Evolutionary conservation across 257 asterid genomes (phyloP), one percentile per base, ranked within the genome.

Genomic region (Schizonepeta tenuifolia): DNA sequence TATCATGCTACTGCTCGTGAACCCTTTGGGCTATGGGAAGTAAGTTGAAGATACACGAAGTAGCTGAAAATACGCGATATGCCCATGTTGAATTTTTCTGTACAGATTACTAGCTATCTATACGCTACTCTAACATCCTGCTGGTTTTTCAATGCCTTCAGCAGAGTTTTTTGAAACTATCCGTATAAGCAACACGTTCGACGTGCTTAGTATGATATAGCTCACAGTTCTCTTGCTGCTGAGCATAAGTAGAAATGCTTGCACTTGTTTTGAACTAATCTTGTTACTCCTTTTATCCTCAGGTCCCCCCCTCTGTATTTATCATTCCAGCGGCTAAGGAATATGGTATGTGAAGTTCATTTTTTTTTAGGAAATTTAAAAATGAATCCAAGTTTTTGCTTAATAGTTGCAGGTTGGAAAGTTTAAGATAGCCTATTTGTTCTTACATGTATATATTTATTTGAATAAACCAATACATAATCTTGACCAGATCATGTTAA

Each of bases 71-170:
- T 18, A 13, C 36, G 15, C 14, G 36, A 63, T 46, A 47, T 40
- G 24, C 65, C 54, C 7, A 13, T 58, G 51, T 2, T 69, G 31
- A 35, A 35, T 49, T 62, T 64, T 70, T 55, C 3, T 67, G 81
- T 75, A 71, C 69, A 75, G 72, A 70, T 70, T 59, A 65, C 69
- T 9, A 12, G 40, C 61, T 75, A 51, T 66, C 64, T 35, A 64
- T 44, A 55, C 36, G 12, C 46, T 13, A 15, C 54, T 51, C 70
- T 65, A 54, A 54, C 43, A 47, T 67, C 72, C 73, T 68, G 82
- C 79, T 73, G 70, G 21, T 41, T 73, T 78, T 68, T 73, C 82
- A 61, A 73, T 56, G 69, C 55, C 28, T 9, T 63, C 55, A 73
- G 82, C 73, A 51, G 79, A 40, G 43, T 3, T 62, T 68, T 54